These are phyloP conservation scores for Dothiorella sarmentorum DNA, from an alignment of 2,329 filamentous ascomycete species.

Conservation along the genomic window DNA sequence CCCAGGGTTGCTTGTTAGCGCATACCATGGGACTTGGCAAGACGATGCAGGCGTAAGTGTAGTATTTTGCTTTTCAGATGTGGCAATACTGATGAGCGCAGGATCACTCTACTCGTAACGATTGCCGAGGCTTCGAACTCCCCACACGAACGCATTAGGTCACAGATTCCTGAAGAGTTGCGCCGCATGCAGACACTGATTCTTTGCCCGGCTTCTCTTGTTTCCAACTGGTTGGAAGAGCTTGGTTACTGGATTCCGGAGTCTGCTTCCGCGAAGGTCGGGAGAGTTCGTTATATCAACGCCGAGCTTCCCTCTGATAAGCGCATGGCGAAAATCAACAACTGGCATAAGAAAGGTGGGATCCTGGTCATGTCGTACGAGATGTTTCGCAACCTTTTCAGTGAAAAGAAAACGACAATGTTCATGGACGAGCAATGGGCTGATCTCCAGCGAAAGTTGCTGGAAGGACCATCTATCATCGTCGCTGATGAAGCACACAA, in stretches of 20 bases:
- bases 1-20: slow-evolving; percentile 75
- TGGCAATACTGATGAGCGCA: slow-evolving; percentile 23
- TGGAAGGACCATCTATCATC: slow-evolving; percentile 65
- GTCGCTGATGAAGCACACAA: slow-evolving; percentile 82
- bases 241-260: slow-evolving; percentile 61
- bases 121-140: slow-evolving; percentile 66
- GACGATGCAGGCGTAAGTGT: slow-evolving; percentile 73
- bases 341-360: slow-evolving; percentile 66
- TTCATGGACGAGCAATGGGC: slow-evolving; percentile 25
- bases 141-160: slow-evolving; percentile 51
- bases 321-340: slow-evolving; percentile 33
- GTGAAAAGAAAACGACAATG: background rate
- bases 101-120: slow-evolving; percentile 74
- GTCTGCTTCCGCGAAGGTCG: slow-evolving; percentile 45
- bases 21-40: slow-evolving; percentile 93
- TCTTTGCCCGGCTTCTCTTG: slow-evolving; percentile 69
- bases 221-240: slow-evolving; percentile 83
- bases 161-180: slow-evolving; percentile 67
- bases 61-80: background rate
- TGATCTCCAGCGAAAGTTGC: slow-evolving; percentile 38
- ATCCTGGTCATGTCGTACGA: slow-evolving; percentile 74
- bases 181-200: slow-evolving; percentile 59
- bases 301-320: slow-evolving; percentile 33
- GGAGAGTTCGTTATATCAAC: slow-evolving; percentile 56
- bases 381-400: slow-evolving; percentile 56